Evolutionary conservation across 306 rosid species (phyloP).

Genomic region (Carpinus fangiana): DNA sequence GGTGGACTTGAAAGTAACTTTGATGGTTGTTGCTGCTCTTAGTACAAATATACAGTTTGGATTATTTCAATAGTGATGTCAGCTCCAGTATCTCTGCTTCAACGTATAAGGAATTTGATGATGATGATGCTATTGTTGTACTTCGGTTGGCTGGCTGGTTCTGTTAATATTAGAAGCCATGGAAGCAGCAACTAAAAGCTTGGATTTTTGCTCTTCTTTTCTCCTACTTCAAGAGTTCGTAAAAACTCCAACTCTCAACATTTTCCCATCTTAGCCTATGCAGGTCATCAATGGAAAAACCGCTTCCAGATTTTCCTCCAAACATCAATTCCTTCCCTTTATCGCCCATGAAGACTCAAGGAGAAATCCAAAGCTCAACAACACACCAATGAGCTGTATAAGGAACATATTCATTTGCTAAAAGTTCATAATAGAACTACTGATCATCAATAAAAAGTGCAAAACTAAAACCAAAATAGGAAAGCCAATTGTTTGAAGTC

Average conservation of each 20-base stretch:
- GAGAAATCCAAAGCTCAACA: no score
- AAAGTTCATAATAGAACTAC: background rate
- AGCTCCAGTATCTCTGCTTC: no score
- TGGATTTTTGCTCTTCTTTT: conserved; percentile 28
- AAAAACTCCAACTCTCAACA: conserved; percentile 26
- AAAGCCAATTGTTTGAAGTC: background rate
- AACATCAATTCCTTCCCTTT: background rate
- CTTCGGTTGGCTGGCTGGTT: conserved; percentile 37
- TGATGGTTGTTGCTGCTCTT: no score
- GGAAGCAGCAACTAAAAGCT: conserved; percentile 32
- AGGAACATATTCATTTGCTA: background rate
- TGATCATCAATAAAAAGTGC: background rate
- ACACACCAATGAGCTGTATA: background rate
- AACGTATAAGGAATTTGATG: background rate
- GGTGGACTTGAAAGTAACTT: no score
- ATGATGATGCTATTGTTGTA: conserved; percentile 35
- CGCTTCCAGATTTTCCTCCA: conserved; percentile 41
- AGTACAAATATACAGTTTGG: no score
- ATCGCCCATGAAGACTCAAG: no score
- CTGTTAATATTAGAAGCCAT: conserved; percentile 59
- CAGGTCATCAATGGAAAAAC: conserved; percentile 38
- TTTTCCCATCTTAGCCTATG: no score
- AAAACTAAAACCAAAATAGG: background rate
- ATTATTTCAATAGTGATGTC: no score
- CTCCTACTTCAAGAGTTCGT: conserved; percentile 31